Evolutionary conservation across 495 filamentous ascomycete species (phyloP), one percentile per base, ranked within the genome.

Genomic region (Talaromyces nanjingensis): DNA sequence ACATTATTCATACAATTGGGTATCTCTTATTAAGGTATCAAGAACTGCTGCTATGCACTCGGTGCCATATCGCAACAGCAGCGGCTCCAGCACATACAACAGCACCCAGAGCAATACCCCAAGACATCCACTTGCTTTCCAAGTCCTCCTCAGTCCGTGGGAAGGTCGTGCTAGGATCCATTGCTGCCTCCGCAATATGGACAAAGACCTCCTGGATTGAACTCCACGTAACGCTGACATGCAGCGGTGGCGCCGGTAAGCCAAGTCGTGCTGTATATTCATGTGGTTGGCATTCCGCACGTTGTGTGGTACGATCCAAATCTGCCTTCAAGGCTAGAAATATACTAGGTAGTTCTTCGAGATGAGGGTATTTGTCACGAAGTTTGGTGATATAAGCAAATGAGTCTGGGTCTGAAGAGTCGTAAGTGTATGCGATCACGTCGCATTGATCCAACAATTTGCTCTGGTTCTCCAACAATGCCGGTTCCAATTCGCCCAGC

Each of bases 281-380:
- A 71, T 98, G 94, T 4, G 94, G 94, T 74, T 98, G 94, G 65
- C 87, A 75, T 74, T 98, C 92, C 39, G 88, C 88, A 57, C 93
- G 84, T 76, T 98, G 94, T 16, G 90, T 96, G 2, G 92, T 96
- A 69, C 94, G 94, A 72, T 98, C 94, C 59, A 87, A 81, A 72
- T 98, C 94, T 1, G 94, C 94, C 70, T 98, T 98, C 62, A 97
- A 79, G 0, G 93, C 94, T 18, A 91, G 88, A 72, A 94, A 98
- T 8, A 98, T 84, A 25, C 91, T 87, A 0, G 94, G 96, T 18
- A 98, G 79, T 37, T 91, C 87, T 66, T 96, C 90, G 11, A 98
- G 81, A 59, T 94, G 87, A 0, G 91, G 88, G 66, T 91, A 89
- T 63, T 87, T 86, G 53, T 86, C 81, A 52, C 92, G 85, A 25